Conservation (phyloP, 352 stramenopile genomes). For the Phytopythium montanum region DNA sequence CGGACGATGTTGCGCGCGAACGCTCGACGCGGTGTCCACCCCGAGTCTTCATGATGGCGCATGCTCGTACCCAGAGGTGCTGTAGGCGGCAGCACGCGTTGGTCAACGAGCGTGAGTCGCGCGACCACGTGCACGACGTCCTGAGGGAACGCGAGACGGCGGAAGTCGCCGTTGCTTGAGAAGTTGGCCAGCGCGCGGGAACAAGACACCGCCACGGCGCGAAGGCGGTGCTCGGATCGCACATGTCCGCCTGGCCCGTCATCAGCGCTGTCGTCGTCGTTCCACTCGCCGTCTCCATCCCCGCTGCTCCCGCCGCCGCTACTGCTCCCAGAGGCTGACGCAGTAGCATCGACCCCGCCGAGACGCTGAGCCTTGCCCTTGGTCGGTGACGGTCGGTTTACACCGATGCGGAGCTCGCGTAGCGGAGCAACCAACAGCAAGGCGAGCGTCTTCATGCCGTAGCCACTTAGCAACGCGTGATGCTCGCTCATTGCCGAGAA, state of each 20-base stretch:
- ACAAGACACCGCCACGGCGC: constrained; percentile 38
- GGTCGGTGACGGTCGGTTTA: neutral
- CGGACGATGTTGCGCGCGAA: constrained; percentile 59
- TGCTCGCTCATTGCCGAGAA: constrained; percentile 68
- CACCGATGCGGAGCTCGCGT: constrained; percentile 27
- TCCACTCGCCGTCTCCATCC: neutral
- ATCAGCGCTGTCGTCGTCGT: neutral
- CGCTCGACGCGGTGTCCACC: constrained; percentile 14
- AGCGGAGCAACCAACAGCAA: constrained; percentile 43
- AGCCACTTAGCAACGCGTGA: constrained; percentile 38
- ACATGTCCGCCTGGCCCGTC: neutral
- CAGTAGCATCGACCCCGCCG: neutral
- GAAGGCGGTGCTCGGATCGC: constrained; percentile 28
- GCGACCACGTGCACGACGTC: constrained; percentile 57
- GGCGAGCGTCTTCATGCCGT: constrained; percentile 48
- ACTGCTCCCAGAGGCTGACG: neutral
- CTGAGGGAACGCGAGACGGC: constrained; percentile 36
- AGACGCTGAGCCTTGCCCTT: neutral
- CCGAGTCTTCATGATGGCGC: neutral
- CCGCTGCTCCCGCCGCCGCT: neutral
- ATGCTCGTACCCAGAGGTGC: neutral
- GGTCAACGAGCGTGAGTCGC: constrained; percentile 43
- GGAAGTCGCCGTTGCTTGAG: constrained; percentile 58
- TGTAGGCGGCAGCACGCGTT: neutral
- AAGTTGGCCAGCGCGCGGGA: constrained; percentile 67